These are phyloP conservation scores for Zymoseptoria tritici DNA, from an alignment of 2,329 filamentous ascomycete species.

Conservation along the genomic window DNA sequence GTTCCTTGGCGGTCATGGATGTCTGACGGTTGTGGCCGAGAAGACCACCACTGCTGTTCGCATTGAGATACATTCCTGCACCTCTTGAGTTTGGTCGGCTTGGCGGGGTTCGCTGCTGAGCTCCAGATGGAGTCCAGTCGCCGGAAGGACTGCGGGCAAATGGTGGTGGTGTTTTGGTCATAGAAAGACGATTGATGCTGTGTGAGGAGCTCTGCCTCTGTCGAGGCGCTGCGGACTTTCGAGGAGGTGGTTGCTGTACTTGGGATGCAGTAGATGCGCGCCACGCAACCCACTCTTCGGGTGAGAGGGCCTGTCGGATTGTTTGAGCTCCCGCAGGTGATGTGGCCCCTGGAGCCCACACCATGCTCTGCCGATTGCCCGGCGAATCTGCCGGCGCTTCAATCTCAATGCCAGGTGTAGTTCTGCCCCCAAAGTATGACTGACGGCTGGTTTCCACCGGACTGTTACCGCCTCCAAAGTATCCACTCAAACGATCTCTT, in stretches of 20 bases:
- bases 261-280: conserved; percentile 53
- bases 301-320: conserved; percentile 50
- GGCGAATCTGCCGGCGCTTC: conserved; percentile 26
- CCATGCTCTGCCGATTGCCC: conserved; percentile 55
- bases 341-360: conserved; percentile 69
- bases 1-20: conserved; percentile 75
- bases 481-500: conserved; percentile 12
- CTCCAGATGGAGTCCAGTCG: conserved; percentile 35
- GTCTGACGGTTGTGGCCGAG: conserved; percentile 40
- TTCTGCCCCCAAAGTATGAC: conserved; percentile 29
- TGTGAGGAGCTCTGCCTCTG: conserved; percentile 19
- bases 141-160: conserved; percentile 37
- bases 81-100: conserved; percentile 26
- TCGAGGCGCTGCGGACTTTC: conserved; percentile 23
- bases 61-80: conserved; percentile 18
- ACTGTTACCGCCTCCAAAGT: conserved; percentile 14
- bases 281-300: conserved; percentile 79
- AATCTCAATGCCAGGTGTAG: conserved; percentile 25
- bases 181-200: conserved; percentile 16
- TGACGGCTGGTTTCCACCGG: conserved; percentile 24
- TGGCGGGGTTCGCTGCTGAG: conserved; percentile 22
- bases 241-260: conserved; percentile 41
- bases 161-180: conserved; percentile 35
- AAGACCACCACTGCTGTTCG: conserved; percentile 1
- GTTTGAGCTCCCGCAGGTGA: conserved; percentile 43